phyloP scores from a whole-genome alignment of 352 stramenopile genomes.

The Salisapilia sapeloensis region DNA sequence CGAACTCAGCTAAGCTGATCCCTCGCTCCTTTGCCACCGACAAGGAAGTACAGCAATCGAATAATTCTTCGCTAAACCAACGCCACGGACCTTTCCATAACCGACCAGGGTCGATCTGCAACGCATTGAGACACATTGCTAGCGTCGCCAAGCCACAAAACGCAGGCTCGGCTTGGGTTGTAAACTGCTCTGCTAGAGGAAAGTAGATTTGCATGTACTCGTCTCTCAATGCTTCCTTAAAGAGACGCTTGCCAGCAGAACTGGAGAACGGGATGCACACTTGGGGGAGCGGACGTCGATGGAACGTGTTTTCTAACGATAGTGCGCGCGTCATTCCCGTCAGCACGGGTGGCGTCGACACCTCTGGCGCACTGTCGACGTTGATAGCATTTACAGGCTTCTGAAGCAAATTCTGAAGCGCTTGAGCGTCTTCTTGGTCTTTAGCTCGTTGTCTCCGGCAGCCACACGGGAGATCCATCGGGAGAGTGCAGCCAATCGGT shows the following conservation, averaged over 20 bases:
- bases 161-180: slow-evolving; percentile 82
- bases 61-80: slow-evolving; percentile 74
- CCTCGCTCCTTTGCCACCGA: slow-evolving; percentile 49
- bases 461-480: slow-evolving; percentile 28
- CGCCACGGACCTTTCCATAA: slow-evolving; percentile 68
- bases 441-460: slow-evolving; percentile 24
- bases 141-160: slow-evolving; percentile 81
- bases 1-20: slow-evolving; percentile 53
- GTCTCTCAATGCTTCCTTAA: slow-evolving; percentile 62
- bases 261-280: slow-evolving; percentile 77
- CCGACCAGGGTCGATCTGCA: slow-evolving; percentile 55
- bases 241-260: slow-evolving; percentile 57
- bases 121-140: slow-evolving; percentile 65
- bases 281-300: slow-evolving; percentile 61
- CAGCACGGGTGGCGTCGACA: slow-evolving; percentile 1
- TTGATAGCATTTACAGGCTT: slow-evolving; percentile 3
- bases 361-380: neutral
- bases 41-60: slow-evolving; percentile 66
- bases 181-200: slow-evolving; percentile 79
- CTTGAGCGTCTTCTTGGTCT: slow-evolving; percentile 14
- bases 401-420: slow-evolving; percentile 8
- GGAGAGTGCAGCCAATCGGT: slow-evolving; percentile 13
- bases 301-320: slow-evolving; percentile 42
- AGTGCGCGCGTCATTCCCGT: slow-evolving; percentile 2
- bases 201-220: slow-evolving; percentile 90